Evolutionary conservation across 2,329 filamentous ascomycete genomes (phyloP).

Genomic region (Cryphonectria radicalis): DNA sequence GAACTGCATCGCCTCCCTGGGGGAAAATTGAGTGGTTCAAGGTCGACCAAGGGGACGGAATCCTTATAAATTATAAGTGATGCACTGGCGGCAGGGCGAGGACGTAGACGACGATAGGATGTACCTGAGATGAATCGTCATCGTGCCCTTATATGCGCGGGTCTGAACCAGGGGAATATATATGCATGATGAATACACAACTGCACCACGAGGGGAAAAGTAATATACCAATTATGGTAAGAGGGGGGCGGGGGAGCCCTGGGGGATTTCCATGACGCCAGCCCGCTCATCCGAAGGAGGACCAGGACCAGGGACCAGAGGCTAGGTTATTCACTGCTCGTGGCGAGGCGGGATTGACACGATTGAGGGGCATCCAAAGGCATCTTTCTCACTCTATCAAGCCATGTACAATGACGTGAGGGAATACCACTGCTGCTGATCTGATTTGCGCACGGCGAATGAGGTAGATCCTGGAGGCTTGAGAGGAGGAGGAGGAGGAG

Average conservation of each 20-base stretch:
- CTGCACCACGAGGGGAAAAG: not conserved
- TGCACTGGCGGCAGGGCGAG: not conserved
- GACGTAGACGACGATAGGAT: not conserved
- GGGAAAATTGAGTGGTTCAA: not conserved
- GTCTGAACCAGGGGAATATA: not conserved
- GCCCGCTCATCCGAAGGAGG: not conserved
- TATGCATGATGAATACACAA: not conserved
- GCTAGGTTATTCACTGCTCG: not conserved
- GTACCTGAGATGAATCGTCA: not conserved
- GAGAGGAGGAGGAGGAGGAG: no score
- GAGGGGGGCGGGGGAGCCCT: not conserved
- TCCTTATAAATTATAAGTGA: not conserved
- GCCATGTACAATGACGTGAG: not conserved
- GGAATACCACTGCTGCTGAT: not conserved
- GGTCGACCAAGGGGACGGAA: not conserved
- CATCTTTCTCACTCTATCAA: not conserved
- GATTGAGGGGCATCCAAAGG: not conserved
- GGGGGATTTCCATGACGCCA: not conserved
- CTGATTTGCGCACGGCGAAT: not conserved
- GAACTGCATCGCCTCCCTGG: slow-evolving; percentile 14
- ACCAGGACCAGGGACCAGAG: not conserved
- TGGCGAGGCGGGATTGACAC: not conserved
- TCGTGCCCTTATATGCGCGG: no score
- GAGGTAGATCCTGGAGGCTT: not conserved
- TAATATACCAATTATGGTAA: no score